Evolutionary conservation across 441 rosid genomes (phyloP).

Genomic region (Manihot esculenta): DNA sequence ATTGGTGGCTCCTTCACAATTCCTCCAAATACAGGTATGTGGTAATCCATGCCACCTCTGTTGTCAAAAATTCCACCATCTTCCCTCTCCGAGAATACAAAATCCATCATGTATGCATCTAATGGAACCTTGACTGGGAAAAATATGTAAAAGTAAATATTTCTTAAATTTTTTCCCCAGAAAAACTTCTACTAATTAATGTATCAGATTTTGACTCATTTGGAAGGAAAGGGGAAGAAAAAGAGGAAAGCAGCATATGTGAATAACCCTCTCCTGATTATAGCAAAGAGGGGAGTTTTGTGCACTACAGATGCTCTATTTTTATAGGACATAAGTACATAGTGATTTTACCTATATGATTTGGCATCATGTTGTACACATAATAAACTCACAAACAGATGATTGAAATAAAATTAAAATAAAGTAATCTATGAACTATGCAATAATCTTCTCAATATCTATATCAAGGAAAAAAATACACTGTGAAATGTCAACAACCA

Average conservation of each 20-base stretch:
- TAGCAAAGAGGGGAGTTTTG: too few relatives aligned
- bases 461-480: neutral
- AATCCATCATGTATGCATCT: conserved; percentile 96
- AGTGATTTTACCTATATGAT: neutral
- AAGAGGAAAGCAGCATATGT: neutral
- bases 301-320: neutral
- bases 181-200: conserved; percentile 4
- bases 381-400: neutral
- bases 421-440: neutral
- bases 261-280: neutral
- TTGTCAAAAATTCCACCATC: conserved; percentile 89
- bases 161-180: neutral
- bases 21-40: conserved; percentile 79
- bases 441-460: neutral
- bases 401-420: neutral
- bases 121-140: conserved; percentile 83
- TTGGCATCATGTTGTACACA: neutral
- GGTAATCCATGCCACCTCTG: conserved; percentile 80
- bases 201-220: neutral
- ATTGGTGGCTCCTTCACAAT: conserved; percentile 81
- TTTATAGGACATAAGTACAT: neutral
- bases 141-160: conserved; percentile 12
- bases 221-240: neutral
- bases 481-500: neutral
- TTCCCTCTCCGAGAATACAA: conserved; percentile 92